Evolutionary conservation across 257 asterid genomes (phyloP).

Genomic region (Verbascum thapsus): DNA sequence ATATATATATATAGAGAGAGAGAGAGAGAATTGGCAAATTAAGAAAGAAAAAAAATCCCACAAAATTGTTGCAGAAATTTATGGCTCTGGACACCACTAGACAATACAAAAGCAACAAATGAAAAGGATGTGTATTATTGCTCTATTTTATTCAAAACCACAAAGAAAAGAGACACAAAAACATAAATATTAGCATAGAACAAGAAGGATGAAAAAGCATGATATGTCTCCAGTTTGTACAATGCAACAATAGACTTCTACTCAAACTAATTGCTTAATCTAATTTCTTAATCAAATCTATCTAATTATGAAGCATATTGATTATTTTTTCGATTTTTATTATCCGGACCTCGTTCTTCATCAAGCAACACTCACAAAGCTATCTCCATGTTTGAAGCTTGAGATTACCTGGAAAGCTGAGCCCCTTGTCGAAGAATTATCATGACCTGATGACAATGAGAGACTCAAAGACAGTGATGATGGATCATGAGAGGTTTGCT

Average conservation of each 20-base stretch:
- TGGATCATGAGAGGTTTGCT: constrained; percentile 37
- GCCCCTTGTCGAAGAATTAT: too few species aligned
- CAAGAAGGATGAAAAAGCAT: constrained; percentile 36
- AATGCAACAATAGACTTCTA: constrained; percentile 36
- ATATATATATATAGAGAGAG: not conserved
- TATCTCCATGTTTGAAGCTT: constrained; percentile 49
- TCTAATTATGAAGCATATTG: constrained; percentile 15
- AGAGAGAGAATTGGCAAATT: not conserved
- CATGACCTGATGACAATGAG: constrained; percentile 50
- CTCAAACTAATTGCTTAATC: constrained; percentile 34
- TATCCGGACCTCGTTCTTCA: constrained; percentile 3
- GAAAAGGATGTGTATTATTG: constrained; percentile 2
- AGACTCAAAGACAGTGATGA: constrained; percentile 55
- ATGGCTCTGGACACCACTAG: constrained; percentile 20
- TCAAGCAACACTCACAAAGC: constrained; percentile 54
- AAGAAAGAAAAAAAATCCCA: constrained; percentile 7
- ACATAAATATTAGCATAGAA: constrained; percentile 30
- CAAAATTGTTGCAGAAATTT: not conserved
- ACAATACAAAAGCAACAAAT: constrained; percentile 10
- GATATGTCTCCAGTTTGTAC: constrained; percentile 54
- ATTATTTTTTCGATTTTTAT: constrained; percentile 12
- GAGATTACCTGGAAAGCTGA: constrained; percentile 29
- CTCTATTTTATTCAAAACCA: constrained; percentile 26
- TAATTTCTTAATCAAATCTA: constrained; percentile 23
- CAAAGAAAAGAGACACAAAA: constrained; percentile 20